phyloP scores from a whole-genome alignment of 345 rosid species.

The Sonneratia caseolaris region DNA sequence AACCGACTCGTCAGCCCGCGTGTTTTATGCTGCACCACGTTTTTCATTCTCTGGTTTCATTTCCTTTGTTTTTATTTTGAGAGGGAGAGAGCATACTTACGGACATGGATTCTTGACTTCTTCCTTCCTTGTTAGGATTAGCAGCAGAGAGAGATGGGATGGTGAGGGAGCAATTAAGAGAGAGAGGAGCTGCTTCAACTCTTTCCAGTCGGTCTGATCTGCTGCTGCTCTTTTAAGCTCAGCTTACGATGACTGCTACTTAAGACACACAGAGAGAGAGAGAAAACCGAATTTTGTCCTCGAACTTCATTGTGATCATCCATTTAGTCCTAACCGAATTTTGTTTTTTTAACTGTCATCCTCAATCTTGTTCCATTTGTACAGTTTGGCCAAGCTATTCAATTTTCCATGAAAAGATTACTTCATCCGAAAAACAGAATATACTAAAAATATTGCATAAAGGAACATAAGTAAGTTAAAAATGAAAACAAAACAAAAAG shows the following conservation, averaged over 20 bases:
- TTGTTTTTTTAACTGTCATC: too few species aligned
- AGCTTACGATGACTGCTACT: neutral
- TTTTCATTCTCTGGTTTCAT: neutral
- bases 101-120: neutral
- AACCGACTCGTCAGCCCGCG: neutral
- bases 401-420: too few species aligned
- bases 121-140: neutral
- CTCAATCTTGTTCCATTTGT: too few species aligned
- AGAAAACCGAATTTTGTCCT: neutral
- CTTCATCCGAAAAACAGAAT: too few species aligned
- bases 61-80: neutral
- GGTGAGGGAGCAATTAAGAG: neutral
- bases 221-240: conserved; percentile 1
- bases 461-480: too few species aligned
- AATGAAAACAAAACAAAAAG: too few species aligned
- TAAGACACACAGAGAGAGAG: neutral
- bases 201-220: neutral
- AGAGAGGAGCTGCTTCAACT: neutral
- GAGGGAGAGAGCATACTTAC: neutral
- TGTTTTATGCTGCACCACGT: neutral
- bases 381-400: too few species aligned
- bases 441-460: too few species aligned
- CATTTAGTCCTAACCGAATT: too few species aligned
- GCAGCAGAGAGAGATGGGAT: neutral
- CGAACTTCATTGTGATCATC: neutral